Evolutionary conservation across 2,329 filamentous ascomycete genomes (phyloP), one percentile per base, ranked within the genome.

Genomic region (Colletotrichum destructivum): DNA sequence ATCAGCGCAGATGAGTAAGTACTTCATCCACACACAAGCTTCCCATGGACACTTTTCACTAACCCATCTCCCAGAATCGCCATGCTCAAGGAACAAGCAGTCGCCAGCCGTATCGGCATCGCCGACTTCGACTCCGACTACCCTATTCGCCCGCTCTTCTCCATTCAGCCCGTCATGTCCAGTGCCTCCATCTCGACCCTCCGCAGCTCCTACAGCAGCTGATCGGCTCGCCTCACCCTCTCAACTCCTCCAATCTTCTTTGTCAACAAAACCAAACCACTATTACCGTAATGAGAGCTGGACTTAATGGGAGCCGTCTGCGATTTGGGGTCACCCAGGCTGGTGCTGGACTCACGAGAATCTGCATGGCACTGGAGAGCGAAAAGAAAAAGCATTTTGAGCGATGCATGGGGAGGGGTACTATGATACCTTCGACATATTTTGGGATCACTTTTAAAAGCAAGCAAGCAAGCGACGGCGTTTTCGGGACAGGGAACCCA

Each of bases 1-100:
- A 82, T 90, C 52, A 87, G 86, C 56, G 84, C 89, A 74, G 87
- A 90, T 75, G 88, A 91, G 88, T 90, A 84, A 79, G 88, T 82
- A 3, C 49, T 62, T 40, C 40, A n/a, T 54, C 16, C 40, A 55
- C 23, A 44, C 23, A 18, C 26, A 40, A 23, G 21, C 44, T 21
- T 42, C 18, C 5, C 49, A 42, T 16, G n/a, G 51, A 31, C 35
- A 38, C 35, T 46, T 18, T 7, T 54, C n/a, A 73, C 73, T 63
- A 66, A 63, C 62, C 44, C 21, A n/a, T 12, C 47, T 16, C n/a
- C 57, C 64, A 88, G 87, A 73, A 81, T 89, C 74, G 77, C 81
- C 42, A 81, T 87, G 74, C 81, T 88, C 72, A 86, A 86, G 75
- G 86, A 88, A 78, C 86, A 88, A 77, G 87, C 85, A 7, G 84